phyloP scores from a whole-genome alignment of 2,329 filamentous ascomycete genomes.

The Incumbomyces delicatus region DNA sequence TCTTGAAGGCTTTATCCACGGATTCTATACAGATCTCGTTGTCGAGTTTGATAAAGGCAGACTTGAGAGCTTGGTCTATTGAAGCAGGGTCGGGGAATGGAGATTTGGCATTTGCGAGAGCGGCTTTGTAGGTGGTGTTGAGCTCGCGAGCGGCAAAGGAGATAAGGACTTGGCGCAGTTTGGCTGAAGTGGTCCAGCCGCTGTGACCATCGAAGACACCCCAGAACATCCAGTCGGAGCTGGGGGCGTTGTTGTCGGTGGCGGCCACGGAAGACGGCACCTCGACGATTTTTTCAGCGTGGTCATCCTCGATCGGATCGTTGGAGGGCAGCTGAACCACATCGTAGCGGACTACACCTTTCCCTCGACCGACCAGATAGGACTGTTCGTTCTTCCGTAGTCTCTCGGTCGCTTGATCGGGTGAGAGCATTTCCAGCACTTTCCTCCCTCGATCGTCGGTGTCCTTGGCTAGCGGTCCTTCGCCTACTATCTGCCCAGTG shows the following conservation, averaged over 20 bases:
- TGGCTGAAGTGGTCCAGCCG: slow-evolving; percentile 96
- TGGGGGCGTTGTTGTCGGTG: slow-evolving; percentile 45
- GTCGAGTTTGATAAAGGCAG: slow-evolving; percentile 78
- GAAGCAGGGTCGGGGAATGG: slow-evolving; percentile 64
- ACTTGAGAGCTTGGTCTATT: slow-evolving; percentile 85
- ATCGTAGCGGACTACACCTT: slow-evolving; percentile 90
- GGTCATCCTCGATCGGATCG: slow-evolving; percentile 95
- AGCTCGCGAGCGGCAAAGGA: slow-evolving; percentile 87
- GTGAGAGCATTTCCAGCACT: slow-evolving; percentile 90
- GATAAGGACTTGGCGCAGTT: slow-evolving; percentile 84
- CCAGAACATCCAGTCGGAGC: slow-evolving; percentile 99
- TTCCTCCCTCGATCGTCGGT: slow-evolving; percentile 75
- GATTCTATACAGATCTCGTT: slow-evolving; percentile 91
- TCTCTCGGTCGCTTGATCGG: slow-evolving; percentile 86
- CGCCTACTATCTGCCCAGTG: slow-evolving; percentile 73
- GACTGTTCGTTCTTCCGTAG: slow-evolving; percentile 84
- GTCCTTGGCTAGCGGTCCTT: slow-evolving; percentile 79
- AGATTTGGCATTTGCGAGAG: slow-evolving; percentile 44
- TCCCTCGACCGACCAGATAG: slow-evolving; percentile 76
- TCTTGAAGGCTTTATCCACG: slow-evolving; percentile 80
- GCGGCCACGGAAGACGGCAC: slow-evolving; percentile 55
- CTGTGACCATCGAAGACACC: slow-evolving; percentile 96
- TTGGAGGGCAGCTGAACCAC: slow-evolving; percentile 91
- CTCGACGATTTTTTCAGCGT: slow-evolving; percentile 95
- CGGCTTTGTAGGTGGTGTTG: slow-evolving; percentile 79